These are phyloP conservation scores for Arthrobotrys sinensis DNA, from an alignment of 2,329 filamentous ascomycete genomes.

Conservation along the genomic window DNA sequence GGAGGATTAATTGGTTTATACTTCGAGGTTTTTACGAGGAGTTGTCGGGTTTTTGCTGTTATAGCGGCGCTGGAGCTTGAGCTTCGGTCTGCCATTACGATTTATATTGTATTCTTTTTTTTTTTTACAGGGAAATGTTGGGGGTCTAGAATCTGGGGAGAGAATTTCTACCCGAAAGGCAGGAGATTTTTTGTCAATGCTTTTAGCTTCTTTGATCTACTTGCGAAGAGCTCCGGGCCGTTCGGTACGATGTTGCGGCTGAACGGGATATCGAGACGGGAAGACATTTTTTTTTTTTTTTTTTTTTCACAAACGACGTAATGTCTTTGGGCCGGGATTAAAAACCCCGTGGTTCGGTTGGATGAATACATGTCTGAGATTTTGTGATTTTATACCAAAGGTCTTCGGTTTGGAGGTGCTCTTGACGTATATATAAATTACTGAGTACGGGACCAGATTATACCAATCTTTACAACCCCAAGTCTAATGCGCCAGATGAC, in stretches of 20 bases:
- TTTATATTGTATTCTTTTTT: neutral
- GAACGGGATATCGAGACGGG: conserved; percentile 10
- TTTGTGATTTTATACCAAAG: no score
- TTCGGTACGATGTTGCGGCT: conserved; percentile 10
- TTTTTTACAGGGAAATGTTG: neutral
- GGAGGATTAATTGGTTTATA: neutral
- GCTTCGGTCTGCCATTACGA: neutral
- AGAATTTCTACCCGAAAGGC: conserved; percentile 22
- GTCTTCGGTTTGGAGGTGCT: no score
- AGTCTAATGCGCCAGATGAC: no score
- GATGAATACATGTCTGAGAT: no score
- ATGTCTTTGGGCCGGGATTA: no score
- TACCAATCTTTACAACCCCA: no score
- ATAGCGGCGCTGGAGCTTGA: neutral
- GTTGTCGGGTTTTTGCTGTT: conserved; percentile 3
- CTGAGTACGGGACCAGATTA: no score
- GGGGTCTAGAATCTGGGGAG: neutral
- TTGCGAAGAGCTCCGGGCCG: neutral
- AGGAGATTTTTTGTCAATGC: neutral
- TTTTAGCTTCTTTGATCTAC: neutral
- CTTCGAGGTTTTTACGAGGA: neutral
- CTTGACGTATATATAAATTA: no score
- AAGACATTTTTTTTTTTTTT: neutral
- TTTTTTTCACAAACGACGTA: no score
- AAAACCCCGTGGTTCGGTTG: no score